Evolutionary conservation across 2,329 filamentous ascomycete species (phyloP), one percentile per base, ranked within the genome.

Genomic region (Harringtonia aguacate): DNA sequence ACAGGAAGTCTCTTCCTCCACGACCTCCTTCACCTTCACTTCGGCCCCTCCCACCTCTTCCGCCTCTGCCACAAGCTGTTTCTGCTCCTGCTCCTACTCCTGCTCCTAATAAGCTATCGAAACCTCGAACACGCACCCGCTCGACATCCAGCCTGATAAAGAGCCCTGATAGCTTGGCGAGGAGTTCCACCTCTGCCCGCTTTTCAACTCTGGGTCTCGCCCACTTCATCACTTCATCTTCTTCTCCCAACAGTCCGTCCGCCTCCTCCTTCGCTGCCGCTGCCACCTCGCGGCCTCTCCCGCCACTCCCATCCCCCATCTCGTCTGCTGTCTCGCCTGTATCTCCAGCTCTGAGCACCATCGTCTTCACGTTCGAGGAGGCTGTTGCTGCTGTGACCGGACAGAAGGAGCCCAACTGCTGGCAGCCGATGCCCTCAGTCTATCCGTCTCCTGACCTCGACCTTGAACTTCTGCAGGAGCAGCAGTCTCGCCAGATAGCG

Each of bases 31-130:
- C 36, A 14, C 58, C 67, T 20, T 41, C 47, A 17, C n/a, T 39
- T 14, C 46, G 34, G n/a, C 41, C 21, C 36, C 41, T 41, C 14
- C 36, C 10, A n/a, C 24, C 3, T 17, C 36, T 13, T 15, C 24
- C 14, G 5, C 34, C 20, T 24, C 35, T 37, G n/a, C 37, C 28
- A 15, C 20, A 21, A 10, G 8, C 14, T 4, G 10, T n/a, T 14
- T 28, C 35, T 38, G 7, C 21, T 9, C 39, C 34, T 20, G 18
- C 20, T 3, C 28, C n/a, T 38, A 17, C 34, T 13, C 15, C 28
- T 8, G 8, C 27, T 28, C 55, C 67, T 37, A 46, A 73, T 50
- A 74, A 67, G 60, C 63, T 76, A 48, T 72, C 67, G 41, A 76
- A 76, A 55, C 66, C 69, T 47, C 67, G 63, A 47, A 65, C 62